Evolutionary conservation across 2,329 filamentous ascomycete species (phyloP), one percentile per base, ranked within the genome.

Genomic region (Ilyonectria destructans): DNA sequence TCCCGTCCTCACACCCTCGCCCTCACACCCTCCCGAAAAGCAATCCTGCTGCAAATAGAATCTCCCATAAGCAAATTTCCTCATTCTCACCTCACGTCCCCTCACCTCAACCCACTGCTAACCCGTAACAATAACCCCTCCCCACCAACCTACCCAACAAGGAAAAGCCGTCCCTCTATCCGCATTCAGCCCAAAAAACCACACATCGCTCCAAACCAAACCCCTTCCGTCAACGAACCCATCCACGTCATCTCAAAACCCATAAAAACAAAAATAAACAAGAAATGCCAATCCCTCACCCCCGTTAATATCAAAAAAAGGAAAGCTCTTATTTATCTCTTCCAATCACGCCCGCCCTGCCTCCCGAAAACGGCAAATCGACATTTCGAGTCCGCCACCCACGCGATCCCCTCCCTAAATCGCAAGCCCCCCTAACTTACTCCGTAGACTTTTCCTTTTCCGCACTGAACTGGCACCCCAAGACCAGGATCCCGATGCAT

Each of bases 81-180:
- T 43, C 68, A 73, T 71, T 73, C 75, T 74, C 73, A 75, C 66
- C 68, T 72, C 70, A 62, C 67, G 63, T 46, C 43, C 49, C 52
- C 29, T 52, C 29, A 10, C 17, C 29, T 13, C 26, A 33, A 62
- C 51, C 58, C 54, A 31, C 26, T 45, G 52, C 64, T 33, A 62
- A 26, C 12, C 31, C 31, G 52, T 62, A 57, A 26, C 43, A 67
- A 19, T 40, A 7, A 23, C 54, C 46, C 46, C 29, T 33, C 52
- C 54, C 69, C 69, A 69, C 55, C 35, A 59, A 26, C 21, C 52
- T 6, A 10, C 23, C 33, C 64, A 69, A 71, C 70, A 71, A 61
- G 70, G 67, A 60, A 74, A 62, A 70, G 61, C 59, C 72, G 72
- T 65, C 58, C 57, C 52, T 46, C 35, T 55, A 35, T 40, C 58